Conservation (phyloP, 2,329 filamentous ascomycete species). For the Graphilbum ipis-grandicollis region DNA sequence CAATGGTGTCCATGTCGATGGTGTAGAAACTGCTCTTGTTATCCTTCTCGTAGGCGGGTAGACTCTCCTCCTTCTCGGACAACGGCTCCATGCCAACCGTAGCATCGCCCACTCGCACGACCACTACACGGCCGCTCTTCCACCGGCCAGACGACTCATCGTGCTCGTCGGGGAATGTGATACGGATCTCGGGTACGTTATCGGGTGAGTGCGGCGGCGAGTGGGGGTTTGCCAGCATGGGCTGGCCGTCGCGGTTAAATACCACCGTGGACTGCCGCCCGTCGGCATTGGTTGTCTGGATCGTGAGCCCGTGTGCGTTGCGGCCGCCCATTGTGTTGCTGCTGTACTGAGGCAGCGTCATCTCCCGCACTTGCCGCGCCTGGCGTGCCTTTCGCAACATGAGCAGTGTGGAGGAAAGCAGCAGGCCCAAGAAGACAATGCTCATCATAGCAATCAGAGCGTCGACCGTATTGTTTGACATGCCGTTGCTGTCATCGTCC, state of each 20-base stretch:
- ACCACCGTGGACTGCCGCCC: slow-evolving; percentile 55
- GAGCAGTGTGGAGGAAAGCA: slow-evolving; percentile 51
- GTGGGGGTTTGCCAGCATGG: slow-evolving; percentile 57
- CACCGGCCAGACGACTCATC: slow-evolving; percentile 68
- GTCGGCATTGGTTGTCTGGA: slow-evolving; percentile 30
- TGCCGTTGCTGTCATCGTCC: slow-evolving; percentile 14
- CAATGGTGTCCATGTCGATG: slow-evolving; percentile 86
- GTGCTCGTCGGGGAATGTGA: slow-evolving; percentile 93
- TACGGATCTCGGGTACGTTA: slow-evolving; percentile 85
- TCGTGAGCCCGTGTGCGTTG: slow-evolving; percentile 38
- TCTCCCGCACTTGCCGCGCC: slow-evolving; percentile 31
- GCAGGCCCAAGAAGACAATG: slow-evolving; percentile 55
- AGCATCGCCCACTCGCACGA: slow-evolving; percentile 81
- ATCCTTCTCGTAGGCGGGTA: slow-evolving; percentile 80
- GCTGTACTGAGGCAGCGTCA: slow-evolving; percentile 50
- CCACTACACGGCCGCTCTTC: slow-evolving; percentile 73
- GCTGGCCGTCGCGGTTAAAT: slow-evolving; percentile 53
- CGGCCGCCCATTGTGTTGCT: slow-evolving; percentile 22
- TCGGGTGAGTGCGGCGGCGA: slow-evolving; percentile 64
- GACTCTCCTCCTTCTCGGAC: slow-evolving; percentile 57
- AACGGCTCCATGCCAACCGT: slow-evolving; percentile 78
- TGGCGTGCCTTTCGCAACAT: slow-evolving; percentile 41
- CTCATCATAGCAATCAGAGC: slow-evolving; percentile 66
- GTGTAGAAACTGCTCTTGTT: slow-evolving; percentile 71
- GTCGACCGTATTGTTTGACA: slow-evolving; percentile 47